Conservation (phyloP, 345 rosid genomes). For the Gossypium arboreum region DNA sequence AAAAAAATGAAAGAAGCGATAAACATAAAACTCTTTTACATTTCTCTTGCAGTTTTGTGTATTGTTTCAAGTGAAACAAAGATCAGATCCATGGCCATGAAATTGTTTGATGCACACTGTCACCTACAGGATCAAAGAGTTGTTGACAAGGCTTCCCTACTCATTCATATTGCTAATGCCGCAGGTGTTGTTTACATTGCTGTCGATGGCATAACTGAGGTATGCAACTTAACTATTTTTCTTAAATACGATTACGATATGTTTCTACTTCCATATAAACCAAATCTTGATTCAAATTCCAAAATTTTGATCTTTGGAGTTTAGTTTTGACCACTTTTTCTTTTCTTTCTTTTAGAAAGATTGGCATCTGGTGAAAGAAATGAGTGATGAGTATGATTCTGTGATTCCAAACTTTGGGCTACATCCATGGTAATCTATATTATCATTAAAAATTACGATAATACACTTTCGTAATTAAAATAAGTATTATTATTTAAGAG, state of each 20-base stretch:
- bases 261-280: no score
- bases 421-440: slow-evolving; percentile 64
- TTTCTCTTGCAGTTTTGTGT: background rate
- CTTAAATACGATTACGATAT: background rate
- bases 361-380: slow-evolving; percentile 72
- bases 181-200: slow-evolving; percentile 3
- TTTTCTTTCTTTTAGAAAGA: slow-evolving; percentile 45
- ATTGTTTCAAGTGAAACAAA: background rate
- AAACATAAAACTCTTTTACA: background rate
- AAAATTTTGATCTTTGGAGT: background rate
- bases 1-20: background rate
- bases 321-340: background rate
- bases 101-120: slow-evolving; percentile 90
- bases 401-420: slow-evolving; percentile 82
- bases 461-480: no score
- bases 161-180: slow-evolving; percentile 16
- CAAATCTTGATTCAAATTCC: background rate
- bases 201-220: slow-evolving; percentile 10
- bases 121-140: slow-evolving; percentile 93
- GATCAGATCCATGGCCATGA: slow-evolving; percentile 28
- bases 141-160: slow-evolving; percentile 44
- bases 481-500: no score
- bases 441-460: no score
- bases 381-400: slow-evolving; percentile 54
- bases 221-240: background rate